Evolutionary conservation across 2,329 filamentous ascomycete species (phyloP), one percentile per base, ranked within the genome.

Genomic region (Penicillium expansum): DNA sequence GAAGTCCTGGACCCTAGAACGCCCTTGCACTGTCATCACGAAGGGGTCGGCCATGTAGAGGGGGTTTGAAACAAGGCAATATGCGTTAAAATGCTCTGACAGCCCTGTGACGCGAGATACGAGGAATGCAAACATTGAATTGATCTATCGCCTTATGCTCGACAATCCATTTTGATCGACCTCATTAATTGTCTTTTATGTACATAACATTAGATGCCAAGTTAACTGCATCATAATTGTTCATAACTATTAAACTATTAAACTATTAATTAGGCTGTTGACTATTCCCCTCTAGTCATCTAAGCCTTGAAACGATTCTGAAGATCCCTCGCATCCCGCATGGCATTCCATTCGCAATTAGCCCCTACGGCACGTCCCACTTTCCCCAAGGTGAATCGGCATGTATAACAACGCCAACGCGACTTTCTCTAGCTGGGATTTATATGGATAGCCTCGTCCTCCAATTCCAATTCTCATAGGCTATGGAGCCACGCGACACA

Each of bases 321-420:
- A 32, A 33, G 48, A 37, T 59, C 58, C 58, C 60, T 64, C 60
- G 52, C 62, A 39, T 65, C 58, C 27, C 53, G 55, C 57, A 61
- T 64, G 56, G 38, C 59, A 60, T 60, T 60, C 56, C 52, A 39
- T 47, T 48, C 18, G 27, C 52, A 41, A 48, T 55, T 53, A 8
- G 41, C 58, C 62, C 63, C 62, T 65, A 55, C 11, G 56, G 57
- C 58, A 59, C 62, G 62, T 63, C 58, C 60, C 62, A 57, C 57
- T 59, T 56, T 52, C 57, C 52, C 52, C 39, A 52, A 42, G 48
- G 49, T 57, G 44, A 57, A 60, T 61, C 58, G 57, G 42, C 57
- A 64, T 64, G 58, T 61, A 53, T 14, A 41, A n/a, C 47, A 30
- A 43, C 57, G 56, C 32, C 35, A 49, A 54, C 55, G 51, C 61